Conservation (phyloP, 805 yeast species). For the Starmerella kuoi region DNA sequence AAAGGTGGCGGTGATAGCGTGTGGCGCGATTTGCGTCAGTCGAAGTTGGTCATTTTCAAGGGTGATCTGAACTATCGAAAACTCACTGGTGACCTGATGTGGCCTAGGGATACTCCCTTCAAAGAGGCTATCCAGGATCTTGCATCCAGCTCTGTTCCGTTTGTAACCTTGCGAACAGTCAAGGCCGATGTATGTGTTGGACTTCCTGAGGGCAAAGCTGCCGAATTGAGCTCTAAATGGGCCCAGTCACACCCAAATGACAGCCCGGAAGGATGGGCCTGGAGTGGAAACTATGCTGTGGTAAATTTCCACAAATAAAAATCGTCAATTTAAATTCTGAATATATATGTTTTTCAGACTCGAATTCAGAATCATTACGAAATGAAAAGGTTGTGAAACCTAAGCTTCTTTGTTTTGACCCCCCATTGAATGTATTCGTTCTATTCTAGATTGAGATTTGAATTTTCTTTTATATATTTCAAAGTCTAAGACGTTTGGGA, state of each 20-base stretch:
- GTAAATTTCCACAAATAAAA: constrained; percentile 33
- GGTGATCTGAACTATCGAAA: constrained; percentile 96
- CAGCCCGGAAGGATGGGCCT: constrained; percentile 65
- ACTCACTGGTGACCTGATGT: constrained; percentile 75
- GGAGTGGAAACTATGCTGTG: constrained; percentile 91
- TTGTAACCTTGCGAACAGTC: constrained; percentile 77
- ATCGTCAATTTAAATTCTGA: neutral
- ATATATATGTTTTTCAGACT: neutral
- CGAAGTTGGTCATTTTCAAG: constrained; percentile 69
- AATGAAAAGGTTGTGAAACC: neutral
- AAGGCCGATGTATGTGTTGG: constrained; percentile 95
- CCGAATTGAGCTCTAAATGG: constrained; percentile 52
- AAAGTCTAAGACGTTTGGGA: no score
- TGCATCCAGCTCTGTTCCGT: constrained; percentile 47
- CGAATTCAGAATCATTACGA: neutral
- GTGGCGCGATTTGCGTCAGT: constrained; percentile 42
- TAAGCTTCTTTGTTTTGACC: no score
- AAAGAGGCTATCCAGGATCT: constrained; percentile 53
- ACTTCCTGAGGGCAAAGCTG: constrained; percentile 55
- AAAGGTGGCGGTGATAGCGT: constrained; percentile 47
- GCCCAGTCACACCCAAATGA: constrained; percentile 43
- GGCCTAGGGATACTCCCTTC: constrained; percentile 78
- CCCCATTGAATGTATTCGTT: no score
- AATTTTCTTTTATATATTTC: no score
- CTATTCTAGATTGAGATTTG: no score